Evolutionary conservation across 2,329 filamentous ascomycete genomes (phyloP).

Genomic region (Dactylellina leptospora): DNA sequence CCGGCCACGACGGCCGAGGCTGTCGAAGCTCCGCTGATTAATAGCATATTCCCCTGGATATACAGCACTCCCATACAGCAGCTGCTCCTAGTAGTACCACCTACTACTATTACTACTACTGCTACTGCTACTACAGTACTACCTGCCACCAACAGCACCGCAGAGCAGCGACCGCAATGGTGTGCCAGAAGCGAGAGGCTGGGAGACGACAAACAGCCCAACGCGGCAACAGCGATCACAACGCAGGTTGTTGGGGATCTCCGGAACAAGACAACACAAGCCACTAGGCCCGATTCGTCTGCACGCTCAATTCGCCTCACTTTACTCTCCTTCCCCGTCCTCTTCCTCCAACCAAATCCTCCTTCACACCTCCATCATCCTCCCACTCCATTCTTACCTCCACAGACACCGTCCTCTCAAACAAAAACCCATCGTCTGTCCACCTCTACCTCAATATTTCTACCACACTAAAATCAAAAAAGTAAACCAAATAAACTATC

Average conservation of each 20-base stretch:
- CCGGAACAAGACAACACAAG: constrained; percentile 34
- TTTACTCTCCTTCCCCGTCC: constrained; percentile 17
- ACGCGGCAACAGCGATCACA: no score
- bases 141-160: background rate
- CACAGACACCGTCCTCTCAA: constrained; percentile 6
- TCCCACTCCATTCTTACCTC: constrained; percentile 4
- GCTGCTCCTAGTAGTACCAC: background rate
- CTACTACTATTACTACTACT: constrained; percentile 1
- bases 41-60: background rate
- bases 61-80: constrained; percentile 4
- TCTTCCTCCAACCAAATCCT: constrained; percentile 16
- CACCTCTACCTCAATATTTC: background rate
- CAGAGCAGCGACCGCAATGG: background rate
- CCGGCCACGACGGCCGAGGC: constrained; percentile 11
- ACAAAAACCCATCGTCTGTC: background rate
- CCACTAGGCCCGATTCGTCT: constrained; percentile 27
- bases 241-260: no score
- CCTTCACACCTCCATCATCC: constrained; percentile 17
- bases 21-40: constrained; percentile 26
- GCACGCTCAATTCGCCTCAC: constrained; percentile 31
- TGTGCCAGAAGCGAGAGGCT: background rate
- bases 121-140: no score
- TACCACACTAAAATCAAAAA: constrained; percentile 5
- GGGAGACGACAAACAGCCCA: no score
- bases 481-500: constrained; percentile 12